Percentiles rank a stretch among this genome's conserved stretches.
phyloP scores from a whole-genome alignment of 768 basidiomycete species.

The Galerina sulciceps region DNA sequence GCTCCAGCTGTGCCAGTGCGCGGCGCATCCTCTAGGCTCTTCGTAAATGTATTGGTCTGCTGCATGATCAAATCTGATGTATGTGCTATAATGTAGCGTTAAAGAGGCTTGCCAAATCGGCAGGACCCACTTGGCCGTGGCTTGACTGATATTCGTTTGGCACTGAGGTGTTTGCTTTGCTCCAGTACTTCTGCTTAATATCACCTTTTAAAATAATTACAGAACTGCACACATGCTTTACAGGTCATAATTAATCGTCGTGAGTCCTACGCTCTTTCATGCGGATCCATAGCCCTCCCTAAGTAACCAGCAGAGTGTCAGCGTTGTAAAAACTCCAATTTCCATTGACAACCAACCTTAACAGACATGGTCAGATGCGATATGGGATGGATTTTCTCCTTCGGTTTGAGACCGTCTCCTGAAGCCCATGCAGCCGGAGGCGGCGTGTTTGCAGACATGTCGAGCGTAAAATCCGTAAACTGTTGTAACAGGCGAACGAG shows the following conservation, averaged over 20 bases:
- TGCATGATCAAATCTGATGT: no score
- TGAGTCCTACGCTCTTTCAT: conserved; percentile 22
- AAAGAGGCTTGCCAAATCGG: no score
- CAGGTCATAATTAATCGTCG: background rate
- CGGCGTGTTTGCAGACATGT: conserved; percentile 6
- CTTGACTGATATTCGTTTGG: no score
- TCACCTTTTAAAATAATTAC: no score
- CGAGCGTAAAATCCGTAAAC: conserved; percentile 35
- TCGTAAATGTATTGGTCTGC: no score
- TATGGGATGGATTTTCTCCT: conserved; percentile 44
- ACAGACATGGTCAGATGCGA: conserved; percentile 48
- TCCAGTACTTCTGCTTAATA: no score
- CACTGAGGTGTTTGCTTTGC: no score
- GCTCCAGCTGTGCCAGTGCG: no score
- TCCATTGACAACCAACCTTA: conserved; percentile 29
- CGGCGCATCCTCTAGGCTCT: no score
- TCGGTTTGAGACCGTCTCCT: conserved; percentile 31
- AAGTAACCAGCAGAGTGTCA: background rate
- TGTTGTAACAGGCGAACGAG: conserved; percentile 55
- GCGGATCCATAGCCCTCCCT: conserved; percentile 52
- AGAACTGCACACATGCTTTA: no score
- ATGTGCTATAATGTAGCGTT: no score
- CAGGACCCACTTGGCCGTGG: no score
- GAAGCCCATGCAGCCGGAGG: conserved; percentile 30
- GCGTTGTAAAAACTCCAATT: background rate